Evolutionary conservation across 225 moss, liverwort and hornwort species (phyloP), one percentile per base, ranked within the genome.

Genomic region (Physcomitrellopsis africana): DNA sequence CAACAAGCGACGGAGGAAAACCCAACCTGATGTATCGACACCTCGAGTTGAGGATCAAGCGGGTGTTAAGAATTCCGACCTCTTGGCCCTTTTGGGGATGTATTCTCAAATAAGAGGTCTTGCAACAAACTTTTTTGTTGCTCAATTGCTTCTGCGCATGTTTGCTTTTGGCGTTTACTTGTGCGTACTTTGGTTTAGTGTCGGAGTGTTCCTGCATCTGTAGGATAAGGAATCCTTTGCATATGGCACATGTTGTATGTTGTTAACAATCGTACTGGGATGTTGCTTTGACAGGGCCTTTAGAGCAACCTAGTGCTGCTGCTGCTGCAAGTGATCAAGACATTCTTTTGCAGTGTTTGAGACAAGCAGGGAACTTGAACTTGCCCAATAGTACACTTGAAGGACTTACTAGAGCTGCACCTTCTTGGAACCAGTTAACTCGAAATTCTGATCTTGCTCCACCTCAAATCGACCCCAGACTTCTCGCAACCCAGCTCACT

Each of bases 1-100:
- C 41, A 99, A 99, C 87, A 93, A 89, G 72, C 89, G 99, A 23
- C 89, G 99, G 41, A 88, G 99, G 79, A 99, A 99, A 73, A 76
- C 89, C 10, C 99, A 99, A 27, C 86, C 99, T 10, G 99, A 99
- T 64, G 73, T 90, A 54, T 78, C 79, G 49, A 59, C 74, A 9
- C 81, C 51, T 37, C 87, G 88, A 77, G 82, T 51, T 22, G 95
- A 97, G 61, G 91, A 93, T 9, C 82, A 85, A 73, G 78, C 75
- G 23, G 23, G 77, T 63, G 72, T 79, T 19, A 91, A 88, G 37
- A 87, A 69, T 27, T 63, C 86, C 9, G 90, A 92, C n/a, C 68
- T 99, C 32, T 29, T 95, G 51, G 72, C 89, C 43, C 49, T 99
- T 57, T 57, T 99, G 69, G 86, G 90, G 24, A 75, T 95, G 13